A percentile compares a stretch with the other conserved stretches of the same genome.
Conservation (phyloP, 2,329 filamentous ascomycete genomes). For the Ceratocystis ficicola region DNA sequence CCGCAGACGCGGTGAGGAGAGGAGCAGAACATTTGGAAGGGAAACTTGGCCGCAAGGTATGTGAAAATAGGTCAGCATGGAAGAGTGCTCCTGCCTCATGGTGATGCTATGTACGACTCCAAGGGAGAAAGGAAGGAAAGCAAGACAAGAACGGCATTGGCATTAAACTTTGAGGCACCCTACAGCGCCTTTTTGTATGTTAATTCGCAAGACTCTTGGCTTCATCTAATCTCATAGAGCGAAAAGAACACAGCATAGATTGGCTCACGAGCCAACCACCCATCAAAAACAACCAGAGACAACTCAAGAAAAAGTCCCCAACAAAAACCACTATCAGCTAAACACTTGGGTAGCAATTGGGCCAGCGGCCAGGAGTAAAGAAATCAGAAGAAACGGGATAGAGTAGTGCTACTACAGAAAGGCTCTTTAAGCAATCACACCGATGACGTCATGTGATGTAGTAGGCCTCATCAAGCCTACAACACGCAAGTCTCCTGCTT, state of each 20-base stretch:
- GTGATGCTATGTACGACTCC: neutral
- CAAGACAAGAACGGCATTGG: neutral
- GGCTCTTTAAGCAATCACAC: no score
- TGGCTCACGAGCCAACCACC: neutral
- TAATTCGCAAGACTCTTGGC: neutral
- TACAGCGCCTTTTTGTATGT: neutral
- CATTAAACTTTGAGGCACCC: neutral
- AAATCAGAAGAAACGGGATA: conserved; percentile 5
- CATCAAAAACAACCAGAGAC: neutral
- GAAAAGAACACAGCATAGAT: neutral
- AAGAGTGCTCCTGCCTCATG: neutral
- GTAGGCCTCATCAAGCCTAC: no score
- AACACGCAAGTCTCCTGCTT: no score
- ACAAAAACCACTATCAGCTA: neutral
- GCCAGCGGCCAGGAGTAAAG: neutral
- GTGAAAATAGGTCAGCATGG: neutral
- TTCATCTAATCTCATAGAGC: conserved; percentile 1
- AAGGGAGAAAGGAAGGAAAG: neutral
- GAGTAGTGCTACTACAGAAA: no score
- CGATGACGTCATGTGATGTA: no score
- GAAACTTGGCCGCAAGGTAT: neutral
- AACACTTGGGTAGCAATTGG: no score
- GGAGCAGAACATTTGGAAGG: neutral
- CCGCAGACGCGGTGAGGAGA: neutral
- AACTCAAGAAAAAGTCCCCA: neutral